Base-by-base conservation (phyloP, 805 yeast genomes). In the Jamesozyma rosinii region DNA sequence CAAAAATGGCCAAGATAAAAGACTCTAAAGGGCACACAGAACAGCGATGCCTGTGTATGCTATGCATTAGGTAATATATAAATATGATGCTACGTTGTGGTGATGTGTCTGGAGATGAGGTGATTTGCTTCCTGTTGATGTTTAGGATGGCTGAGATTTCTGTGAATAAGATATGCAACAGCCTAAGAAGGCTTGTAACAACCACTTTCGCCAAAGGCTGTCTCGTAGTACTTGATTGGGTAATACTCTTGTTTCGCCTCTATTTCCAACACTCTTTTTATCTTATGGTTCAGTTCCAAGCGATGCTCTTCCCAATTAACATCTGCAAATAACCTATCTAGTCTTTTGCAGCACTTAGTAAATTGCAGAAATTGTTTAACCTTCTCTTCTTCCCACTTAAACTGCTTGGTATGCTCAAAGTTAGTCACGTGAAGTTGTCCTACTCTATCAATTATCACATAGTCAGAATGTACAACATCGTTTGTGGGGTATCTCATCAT, bases 401-500 rank as follows among this genome's bases (percentile, higher is more conserved):
- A 18, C n/a, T 31, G 18, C 18, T 26, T 19, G 5, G 37, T 13
- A 20, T 18, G 22, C 9, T 3, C 29, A 2, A 27, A 18, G 5
- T 17, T 5, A 4, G 20, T 38, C 14, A 42, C 37, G 27, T 24
- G 15, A 18, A 37, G 26, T 20, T 51, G 51, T 4, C 58, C 58
- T 27, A 45, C 24, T 17, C 37, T 42, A 42, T 52, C 46, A 44
- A 53, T 41, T 19, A 53, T 35, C 11, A 44, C 50, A 30, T 45
- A 45, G 29, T 24, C 29, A 8, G 29, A 24, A 27, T 50, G 52
- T n/a, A 9, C 21, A 4, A 33, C 15, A 29, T 26, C 19, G 19
- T 3, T 15, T 4, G n/a, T 5, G 30, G 13, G 5, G 6, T 29
- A 5, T 22, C 20, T 13, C 18, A 10, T 22, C 3, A 20, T 35